Percentiles rank a stretch among this genome's conserved stretches.
phyloP scores from a whole-genome alignment of 176 grass and related monocot species.

The Leersia perrieri region DNA sequence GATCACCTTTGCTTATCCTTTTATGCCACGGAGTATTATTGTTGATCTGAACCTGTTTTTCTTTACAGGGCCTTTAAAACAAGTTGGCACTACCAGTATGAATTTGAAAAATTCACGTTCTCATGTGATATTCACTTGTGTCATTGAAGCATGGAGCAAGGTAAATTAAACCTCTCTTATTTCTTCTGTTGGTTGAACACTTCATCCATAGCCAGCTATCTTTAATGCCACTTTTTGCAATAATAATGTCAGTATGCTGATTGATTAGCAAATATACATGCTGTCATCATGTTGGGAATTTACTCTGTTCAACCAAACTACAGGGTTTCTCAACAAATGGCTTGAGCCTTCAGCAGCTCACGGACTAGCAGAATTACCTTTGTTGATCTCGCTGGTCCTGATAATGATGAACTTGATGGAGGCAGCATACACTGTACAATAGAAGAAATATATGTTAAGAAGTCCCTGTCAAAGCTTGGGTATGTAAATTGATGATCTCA shows the following conservation, averaged over 20 bases:
- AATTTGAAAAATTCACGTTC: constrained; percentile 97
- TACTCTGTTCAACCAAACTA: constrained; percentile 29
- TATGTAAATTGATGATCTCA: constrained; percentile 63
- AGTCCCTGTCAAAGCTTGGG: constrained; percentile 91
- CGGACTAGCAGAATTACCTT: constrained; percentile 82
- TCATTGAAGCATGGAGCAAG: constrained; percentile 99
- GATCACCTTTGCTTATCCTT: too few species aligned
- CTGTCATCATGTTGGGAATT: not conserved
- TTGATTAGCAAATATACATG: constrained; percentile 11
- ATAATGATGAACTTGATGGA: constrained; percentile 54
- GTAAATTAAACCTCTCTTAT: constrained; percentile 24
- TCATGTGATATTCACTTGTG: too few species aligned
- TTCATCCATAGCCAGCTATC: not conserved
- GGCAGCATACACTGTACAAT: constrained; percentile 51
- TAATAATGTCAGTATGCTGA: not conserved
- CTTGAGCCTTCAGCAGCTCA: constrained; percentile 84
- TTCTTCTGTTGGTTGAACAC: not conserved
- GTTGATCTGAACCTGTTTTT: not conserved
- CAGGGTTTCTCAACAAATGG: constrained; percentile 66
- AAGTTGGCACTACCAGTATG: constrained; percentile 80
- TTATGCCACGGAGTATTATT: too few species aligned
- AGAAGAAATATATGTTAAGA: constrained; percentile 79
- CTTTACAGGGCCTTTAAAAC: constrained; percentile 75
- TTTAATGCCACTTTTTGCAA: not conserved
- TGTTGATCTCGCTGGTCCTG: constrained; percentile 83